Base-by-base conservation (phyloP, 129 eudicot species). In the Daucus carota region DNA sequence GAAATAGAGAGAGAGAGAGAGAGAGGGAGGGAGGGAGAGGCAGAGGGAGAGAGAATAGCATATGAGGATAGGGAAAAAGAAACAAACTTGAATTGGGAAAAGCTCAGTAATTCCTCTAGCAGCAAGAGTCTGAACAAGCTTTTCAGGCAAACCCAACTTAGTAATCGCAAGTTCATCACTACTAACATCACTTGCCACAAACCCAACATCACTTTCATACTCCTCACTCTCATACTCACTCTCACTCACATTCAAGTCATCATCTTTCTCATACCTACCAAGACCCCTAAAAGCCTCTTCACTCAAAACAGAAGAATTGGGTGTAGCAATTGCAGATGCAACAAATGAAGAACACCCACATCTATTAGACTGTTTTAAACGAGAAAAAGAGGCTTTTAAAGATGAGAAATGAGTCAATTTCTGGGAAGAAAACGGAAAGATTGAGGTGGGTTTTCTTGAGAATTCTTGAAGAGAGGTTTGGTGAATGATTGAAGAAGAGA, bases 251-350 rank as follows among this genome's bases (percentile, higher is more conserved):
- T 81, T 65, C 54, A 82, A 73, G n/a, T n/a, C n/a, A 47, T 74
- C 69, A 50, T 79, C 87, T 44, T 87, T 84, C 22, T 83, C 89
- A 47, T 86, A 91, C 33, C 83, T 86, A 22, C 89, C 87, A 16
- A 94, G 74, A 36, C 96, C 90, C 86, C 81, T 85, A 69, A 94
- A 91, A 38, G 99, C 99, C 80, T 94, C 94, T 75, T 94, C 99
- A 70, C 97, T 94, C 82, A 94, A 72, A n/a, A 91, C 85, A 68
- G 92, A 88, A 4, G 96, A 89, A 82, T 94, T 94, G 0, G 96
- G 92, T 0, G 92, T 82, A 7, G 90, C 93, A 6, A 91, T 84
- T 3, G 99, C 97, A 5, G 97, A 87, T 0, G 96, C 63, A 17
- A 85, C 85, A 63, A 87, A 85, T 0, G 83, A 76, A 11, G 78